phyloP scores from a whole-genome alignment of 2,329 filamentous ascomycete species.

The Aspergillus luchuensis region DNA sequence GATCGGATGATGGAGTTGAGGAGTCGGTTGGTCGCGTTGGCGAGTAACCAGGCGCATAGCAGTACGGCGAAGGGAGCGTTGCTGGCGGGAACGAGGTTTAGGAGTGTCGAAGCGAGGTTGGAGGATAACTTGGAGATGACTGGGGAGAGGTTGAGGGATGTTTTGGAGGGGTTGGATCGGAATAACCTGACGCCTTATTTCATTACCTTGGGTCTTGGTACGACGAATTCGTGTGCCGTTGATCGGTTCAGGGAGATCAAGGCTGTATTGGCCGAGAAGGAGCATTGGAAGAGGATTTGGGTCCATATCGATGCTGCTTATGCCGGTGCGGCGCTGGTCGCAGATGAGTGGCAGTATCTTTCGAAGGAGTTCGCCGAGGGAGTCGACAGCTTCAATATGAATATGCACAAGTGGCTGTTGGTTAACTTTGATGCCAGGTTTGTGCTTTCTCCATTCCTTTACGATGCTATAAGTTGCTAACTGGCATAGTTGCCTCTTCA shows the following conservation, averaged over 20 bases:
- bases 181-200: constrained; percentile 82
- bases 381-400: constrained; percentile 90
- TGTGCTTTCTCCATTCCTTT: not conserved
- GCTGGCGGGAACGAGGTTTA: constrained; percentile 81
- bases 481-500: constrained; percentile 69
- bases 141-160: constrained; percentile 60
- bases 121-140: constrained; percentile 71
- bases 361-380: constrained; percentile 58
- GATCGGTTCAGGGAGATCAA: constrained; percentile 77
- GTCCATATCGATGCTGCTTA: constrained; percentile 94
- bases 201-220: constrained; percentile 79
- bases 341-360: constrained; percentile 76
- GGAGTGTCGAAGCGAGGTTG: constrained; percentile 64
- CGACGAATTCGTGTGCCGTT: constrained; percentile 83
- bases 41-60: constrained; percentile 77
- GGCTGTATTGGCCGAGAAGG: constrained; percentile 50
- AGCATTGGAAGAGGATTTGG: constrained; percentile 67
- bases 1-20: constrained; percentile 68
- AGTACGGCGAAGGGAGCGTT: constrained; percentile 84
- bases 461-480: too few species aligned
- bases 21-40: constrained; percentile 75
- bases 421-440: constrained; percentile 80
- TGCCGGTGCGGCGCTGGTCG: constrained; percentile 80
- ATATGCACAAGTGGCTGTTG: constrained; percentile 97
- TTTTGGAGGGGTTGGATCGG: constrained; percentile 65